These are phyloP conservation scores for Botrytis cinerea DNA, from an alignment of 2,329 filamentous ascomycete species.

Conservation along the genomic window DNA sequence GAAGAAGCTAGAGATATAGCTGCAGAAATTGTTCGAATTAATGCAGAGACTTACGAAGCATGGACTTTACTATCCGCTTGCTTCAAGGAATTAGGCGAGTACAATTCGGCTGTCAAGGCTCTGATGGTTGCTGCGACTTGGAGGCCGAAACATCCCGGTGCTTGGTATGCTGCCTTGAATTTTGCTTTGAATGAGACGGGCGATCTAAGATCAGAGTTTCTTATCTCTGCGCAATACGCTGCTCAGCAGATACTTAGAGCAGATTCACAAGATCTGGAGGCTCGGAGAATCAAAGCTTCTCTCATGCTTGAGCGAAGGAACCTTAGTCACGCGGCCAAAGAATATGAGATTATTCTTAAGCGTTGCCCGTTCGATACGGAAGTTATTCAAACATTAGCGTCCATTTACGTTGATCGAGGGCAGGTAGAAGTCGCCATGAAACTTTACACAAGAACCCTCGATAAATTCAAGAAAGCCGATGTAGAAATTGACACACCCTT, in stretches of 20 bases:
- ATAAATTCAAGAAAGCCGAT: slow-evolving; percentile 32
- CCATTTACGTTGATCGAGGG: slow-evolving; percentile 41
- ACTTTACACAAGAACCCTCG: slow-evolving; percentile 41
- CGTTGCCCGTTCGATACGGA: slow-evolving; percentile 50
- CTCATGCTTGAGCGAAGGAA: slow-evolving; percentile 59
- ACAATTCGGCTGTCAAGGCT: slow-evolving; percentile 58
- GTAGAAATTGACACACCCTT: slow-evolving; percentile 29
- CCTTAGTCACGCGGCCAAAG: slow-evolving; percentile 54
- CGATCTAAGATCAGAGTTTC: slow-evolving; percentile 48
- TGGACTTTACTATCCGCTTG: slow-evolving; percentile 64
- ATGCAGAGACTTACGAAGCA: slow-evolving; percentile 65
- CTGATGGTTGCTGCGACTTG: slow-evolving; percentile 64
- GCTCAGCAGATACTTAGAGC: slow-evolving; percentile 61
- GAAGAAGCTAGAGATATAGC: slow-evolving; percentile 59
- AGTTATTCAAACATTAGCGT: slow-evolving; percentile 42
- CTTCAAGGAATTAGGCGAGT: slow-evolving; percentile 60
- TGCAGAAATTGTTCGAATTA: slow-evolving; percentile 66
- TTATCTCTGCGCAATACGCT: slow-evolving; percentile 58
- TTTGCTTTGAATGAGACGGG: slow-evolving; percentile 56
- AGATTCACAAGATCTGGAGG: slow-evolving; percentile 54
- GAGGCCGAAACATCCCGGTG: slow-evolving; percentile 58
- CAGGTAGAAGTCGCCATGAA: slow-evolving; percentile 41
- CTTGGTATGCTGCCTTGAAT: slow-evolving; percentile 60
- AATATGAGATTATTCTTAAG: slow-evolving; percentile 58
- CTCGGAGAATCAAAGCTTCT: slow-evolving; percentile 60